phyloP scores from a whole-genome alignment of 257 asterid genomes.

The Paulownia fortunei region DNA sequence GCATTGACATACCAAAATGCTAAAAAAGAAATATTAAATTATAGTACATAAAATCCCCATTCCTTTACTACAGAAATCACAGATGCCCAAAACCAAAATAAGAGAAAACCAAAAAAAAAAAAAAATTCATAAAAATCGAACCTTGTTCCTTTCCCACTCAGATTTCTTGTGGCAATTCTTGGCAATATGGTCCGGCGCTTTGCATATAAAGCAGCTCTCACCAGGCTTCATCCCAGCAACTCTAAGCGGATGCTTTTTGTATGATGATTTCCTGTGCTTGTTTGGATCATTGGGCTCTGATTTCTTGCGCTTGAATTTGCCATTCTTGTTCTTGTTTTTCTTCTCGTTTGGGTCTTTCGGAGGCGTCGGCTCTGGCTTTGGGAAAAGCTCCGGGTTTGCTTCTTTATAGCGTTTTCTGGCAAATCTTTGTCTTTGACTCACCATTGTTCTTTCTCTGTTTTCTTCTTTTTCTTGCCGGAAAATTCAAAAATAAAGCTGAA shows the following conservation, averaged over 20 bases:
- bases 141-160: conserved; percentile 96
- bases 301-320: conserved; percentile 62
- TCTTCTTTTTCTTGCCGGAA: neutral
- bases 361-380: conserved; percentile 68
- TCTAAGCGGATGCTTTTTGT: conserved; percentile 72
- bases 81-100: neutral
- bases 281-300: conserved; percentile 43
- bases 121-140: conserved; percentile 19
- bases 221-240: conserved; percentile 96
- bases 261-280: conserved; percentile 48
- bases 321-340: conserved; percentile 58
- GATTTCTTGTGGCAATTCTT: conserved; percentile 77
- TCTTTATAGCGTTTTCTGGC: conserved; percentile 68
- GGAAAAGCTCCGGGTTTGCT: conserved; percentile 75
- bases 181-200: conserved; percentile 76
- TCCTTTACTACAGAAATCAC: neutral
- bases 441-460: conserved; percentile 49
- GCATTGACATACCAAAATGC: neutral
- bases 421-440: conserved; percentile 68
- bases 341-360: conserved; percentile 69
- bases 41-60: neutral
- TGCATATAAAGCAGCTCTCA: conserved; percentile 94
- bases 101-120: neutral
- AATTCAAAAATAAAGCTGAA: neutral
- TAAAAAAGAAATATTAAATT: neutral